Conservation (phyloP, 1,284 basidiomycete species). For the Microbotryum intermedium region DNA sequence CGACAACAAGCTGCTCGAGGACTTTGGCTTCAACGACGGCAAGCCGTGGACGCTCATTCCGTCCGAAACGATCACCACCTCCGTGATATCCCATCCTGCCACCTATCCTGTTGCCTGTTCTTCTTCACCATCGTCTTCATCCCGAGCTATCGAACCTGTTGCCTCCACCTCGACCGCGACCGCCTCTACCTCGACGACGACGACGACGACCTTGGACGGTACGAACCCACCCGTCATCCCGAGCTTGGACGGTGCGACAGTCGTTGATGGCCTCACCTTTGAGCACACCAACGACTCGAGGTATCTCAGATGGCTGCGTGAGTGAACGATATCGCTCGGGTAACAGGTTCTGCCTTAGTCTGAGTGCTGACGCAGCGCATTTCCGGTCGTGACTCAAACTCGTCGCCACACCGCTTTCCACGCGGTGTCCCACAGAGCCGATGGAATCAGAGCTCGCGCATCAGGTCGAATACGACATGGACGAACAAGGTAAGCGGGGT, state of each 20-base stretch:
- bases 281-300: neutral
- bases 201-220: too few relatives aligned
- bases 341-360: neutral
- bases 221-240: too few relatives aligned
- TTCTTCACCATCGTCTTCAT: too few relatives aligned
- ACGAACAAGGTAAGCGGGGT: slow-evolving; percentile 87
- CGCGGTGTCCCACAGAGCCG: slow-evolving; percentile 54
- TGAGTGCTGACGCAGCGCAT: too few relatives aligned
- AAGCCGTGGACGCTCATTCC: slow-evolving; percentile 4
- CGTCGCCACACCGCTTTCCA: too few relatives aligned
- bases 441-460: slow-evolving; percentile 82
- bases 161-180: neutral
- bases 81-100: too few relatives aligned
- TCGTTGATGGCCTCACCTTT: too few relatives aligned
- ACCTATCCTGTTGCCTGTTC: too few relatives aligned
- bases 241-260: too few relatives aligned
- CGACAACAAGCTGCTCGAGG: slow-evolving; percentile 2
- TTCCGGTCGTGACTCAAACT: too few relatives aligned
- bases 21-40: slow-evolving; percentile 24
- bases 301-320: slow-evolving; percentile 25
- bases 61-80: too few relatives aligned
- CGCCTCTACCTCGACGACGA: neutral
- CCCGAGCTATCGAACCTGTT: neutral
- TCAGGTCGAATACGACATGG: slow-evolving; percentile 99
- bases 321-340: neutral